phyloP scores from a whole-genome alignment of 176 grass and related monocot species.

The Carex littledalei region DNA sequence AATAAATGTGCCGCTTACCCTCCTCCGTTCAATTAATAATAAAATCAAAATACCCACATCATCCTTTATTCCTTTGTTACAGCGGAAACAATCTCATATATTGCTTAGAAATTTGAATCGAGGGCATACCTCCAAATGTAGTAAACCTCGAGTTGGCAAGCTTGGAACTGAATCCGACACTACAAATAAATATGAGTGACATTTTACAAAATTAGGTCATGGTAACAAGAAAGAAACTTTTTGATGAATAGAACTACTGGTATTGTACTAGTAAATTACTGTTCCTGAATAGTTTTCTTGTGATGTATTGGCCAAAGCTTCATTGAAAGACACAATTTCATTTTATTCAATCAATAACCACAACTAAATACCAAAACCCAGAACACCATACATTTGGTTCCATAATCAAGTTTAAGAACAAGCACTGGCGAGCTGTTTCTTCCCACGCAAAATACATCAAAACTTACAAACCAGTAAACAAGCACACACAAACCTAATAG shows the following conservation, averaged over 20 bases:
- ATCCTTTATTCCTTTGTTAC: neutral
- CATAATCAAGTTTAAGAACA: neutral
- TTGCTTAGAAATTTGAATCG: neutral
- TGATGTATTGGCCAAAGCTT: neutral
- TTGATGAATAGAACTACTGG: neutral
- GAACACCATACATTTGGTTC: neutral
- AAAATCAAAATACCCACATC: neutral
- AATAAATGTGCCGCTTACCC: neutral
- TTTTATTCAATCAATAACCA: neutral
- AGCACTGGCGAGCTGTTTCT: neutral
- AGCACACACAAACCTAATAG: constrained; percentile 1
- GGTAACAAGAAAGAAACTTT: neutral
- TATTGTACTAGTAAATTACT: neutral
- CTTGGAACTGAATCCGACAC: constrained; percentile 24
- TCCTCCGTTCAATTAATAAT: neutral
- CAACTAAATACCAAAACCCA: neutral
- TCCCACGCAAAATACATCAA: neutral
- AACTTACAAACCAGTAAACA: neutral
- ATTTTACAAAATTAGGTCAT: neutral
- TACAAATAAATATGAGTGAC: neutral
- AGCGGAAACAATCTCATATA: neutral
- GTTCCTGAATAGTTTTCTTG: neutral
- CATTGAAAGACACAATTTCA: neutral
- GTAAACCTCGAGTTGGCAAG: neutral
- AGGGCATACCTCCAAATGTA: constrained; percentile 8